These are phyloP conservation scores for Diaporthe eres DNA, from an alignment of 2,329 filamentous ascomycete species.

Conservation along the genomic window DNA sequence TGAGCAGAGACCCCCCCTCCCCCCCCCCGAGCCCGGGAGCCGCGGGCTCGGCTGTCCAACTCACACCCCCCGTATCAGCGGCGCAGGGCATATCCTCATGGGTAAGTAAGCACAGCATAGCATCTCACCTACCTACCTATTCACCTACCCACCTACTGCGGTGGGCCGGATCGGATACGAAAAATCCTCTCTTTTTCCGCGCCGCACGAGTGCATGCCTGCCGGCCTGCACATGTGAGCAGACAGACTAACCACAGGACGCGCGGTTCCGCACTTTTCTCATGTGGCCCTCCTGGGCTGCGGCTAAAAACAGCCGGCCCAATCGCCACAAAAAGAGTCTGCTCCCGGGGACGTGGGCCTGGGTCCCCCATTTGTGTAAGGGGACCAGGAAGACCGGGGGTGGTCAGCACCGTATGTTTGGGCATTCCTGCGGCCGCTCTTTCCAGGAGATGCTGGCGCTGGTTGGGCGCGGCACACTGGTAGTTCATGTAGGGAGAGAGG, in stretches of 20 bases:
- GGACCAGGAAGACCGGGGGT: background rate
- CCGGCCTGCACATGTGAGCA: background rate
- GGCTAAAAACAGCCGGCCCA: background rate
- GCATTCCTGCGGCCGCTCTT: background rate
- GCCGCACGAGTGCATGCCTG: background rate
- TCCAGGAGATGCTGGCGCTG: background rate
- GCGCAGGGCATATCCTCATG: background rate
- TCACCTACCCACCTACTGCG: background rate
- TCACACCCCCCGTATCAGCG: background rate
- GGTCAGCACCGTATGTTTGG: constrained; percentile 34
- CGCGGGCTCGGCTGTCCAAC: background rate
- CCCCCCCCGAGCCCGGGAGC: background rate
- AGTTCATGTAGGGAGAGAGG: too few species aligned
- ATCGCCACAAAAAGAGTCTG: background rate
- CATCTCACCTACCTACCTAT: background rate
- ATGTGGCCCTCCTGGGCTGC: background rate
- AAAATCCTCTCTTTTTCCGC: background rate
- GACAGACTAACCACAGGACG: background rate
- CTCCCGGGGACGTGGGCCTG: constrained; percentile 33
- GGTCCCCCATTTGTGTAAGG: constrained; percentile 1
- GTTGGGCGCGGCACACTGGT: background rate
- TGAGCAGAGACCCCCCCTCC: background rate
- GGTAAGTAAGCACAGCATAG: background rate
- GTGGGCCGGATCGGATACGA: background rate
- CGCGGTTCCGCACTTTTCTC: background rate